phyloP scores from a whole-genome alignment of 805 yeast species.

The Zygotorulaspora sp. region DNA sequence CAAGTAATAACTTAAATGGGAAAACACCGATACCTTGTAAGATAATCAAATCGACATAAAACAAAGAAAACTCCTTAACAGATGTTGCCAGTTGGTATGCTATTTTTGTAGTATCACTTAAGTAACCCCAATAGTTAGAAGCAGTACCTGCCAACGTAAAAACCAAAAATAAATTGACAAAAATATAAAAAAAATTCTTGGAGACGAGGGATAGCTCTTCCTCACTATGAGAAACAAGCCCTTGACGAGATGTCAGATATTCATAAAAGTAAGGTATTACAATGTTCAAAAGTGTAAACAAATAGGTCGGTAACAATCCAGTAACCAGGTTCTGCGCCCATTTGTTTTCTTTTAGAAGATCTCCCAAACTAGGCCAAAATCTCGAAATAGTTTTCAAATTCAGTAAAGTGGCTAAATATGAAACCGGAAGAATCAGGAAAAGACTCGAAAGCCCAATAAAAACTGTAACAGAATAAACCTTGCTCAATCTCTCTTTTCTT shows the following conservation, averaged over 20 bases:
- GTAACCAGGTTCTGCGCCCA: constrained; percentile 80
- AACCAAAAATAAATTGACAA: constrained; percentile 87
- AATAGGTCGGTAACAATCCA: constrained; percentile 84
- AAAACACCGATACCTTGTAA: constrained; percentile 84
- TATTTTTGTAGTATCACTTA: constrained; percentile 84
- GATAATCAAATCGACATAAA: constrained; percentile 83
- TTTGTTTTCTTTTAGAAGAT: constrained; percentile 53
- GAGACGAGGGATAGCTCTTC: constrained; percentile 86
- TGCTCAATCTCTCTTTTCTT: constrained; percentile 61
- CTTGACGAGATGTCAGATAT: constrained; percentile 78
- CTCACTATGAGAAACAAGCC: constrained; percentile 86
- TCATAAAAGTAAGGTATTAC: constrained; percentile 82
- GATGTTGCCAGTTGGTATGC: constrained; percentile 85
- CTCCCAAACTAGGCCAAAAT: constrained; percentile 80
- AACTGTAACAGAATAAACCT: constrained; percentile 41
- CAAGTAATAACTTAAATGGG: constrained; percentile 78
- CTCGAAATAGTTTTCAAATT: constrained; percentile 72
- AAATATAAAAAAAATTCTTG: constrained; percentile 90
- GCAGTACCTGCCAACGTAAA: constrained; percentile 94
- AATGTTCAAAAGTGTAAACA: constrained; percentile 79
- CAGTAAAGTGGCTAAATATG: constrained; percentile 76
- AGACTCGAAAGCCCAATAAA: constrained; percentile 52
- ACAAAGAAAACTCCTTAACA: constrained; percentile 70
- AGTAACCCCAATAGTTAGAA: constrained; percentile 68
- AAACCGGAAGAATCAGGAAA: constrained; percentile 75